These are phyloP conservation scores for Mortierella hygrophila DNA, from an alignment of 192 early-diverging fungal genomes.

Conservation along the genomic window DNA sequence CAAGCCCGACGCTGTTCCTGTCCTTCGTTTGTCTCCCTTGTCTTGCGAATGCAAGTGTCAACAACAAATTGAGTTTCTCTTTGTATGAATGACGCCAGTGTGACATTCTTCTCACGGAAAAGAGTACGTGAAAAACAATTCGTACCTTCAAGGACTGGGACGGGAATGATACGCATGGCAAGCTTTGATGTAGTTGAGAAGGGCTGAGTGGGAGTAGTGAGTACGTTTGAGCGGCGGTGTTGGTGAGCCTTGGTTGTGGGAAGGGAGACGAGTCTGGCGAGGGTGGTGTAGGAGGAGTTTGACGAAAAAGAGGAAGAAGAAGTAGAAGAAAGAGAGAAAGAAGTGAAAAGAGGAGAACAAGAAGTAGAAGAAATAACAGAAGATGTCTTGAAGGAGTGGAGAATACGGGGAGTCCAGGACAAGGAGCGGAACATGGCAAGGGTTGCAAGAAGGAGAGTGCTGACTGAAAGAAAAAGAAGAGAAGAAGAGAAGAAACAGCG, in stretches of 20 bases:
- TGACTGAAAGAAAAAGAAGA: neutral
- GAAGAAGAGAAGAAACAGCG: neutral
- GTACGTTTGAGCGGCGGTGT: neutral
- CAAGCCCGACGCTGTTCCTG: too few species aligned
- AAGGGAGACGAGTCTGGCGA: neutral
- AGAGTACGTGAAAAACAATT: neutral
- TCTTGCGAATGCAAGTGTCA: too few species aligned
- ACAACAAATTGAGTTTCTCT: too few species aligned
- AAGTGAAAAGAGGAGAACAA: neutral
- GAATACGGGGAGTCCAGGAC: neutral
- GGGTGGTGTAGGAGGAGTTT: neutral
- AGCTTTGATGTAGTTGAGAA: conserved; percentile 16
- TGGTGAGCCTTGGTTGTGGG: conserved; percentile 1
- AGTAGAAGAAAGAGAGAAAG: neutral
- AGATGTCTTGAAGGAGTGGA: conserved; percentile 3
- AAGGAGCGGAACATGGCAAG: neutral
- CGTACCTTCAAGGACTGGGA: conserved; percentile 49
- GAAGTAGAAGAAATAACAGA: neutral
- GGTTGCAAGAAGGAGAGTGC: neutral
- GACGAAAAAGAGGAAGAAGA: conserved; percentile 10
- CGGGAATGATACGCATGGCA: conserved; percentile 44
- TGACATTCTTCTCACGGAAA: neutral
- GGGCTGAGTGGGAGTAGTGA: too few species aligned
- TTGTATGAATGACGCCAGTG: too few species aligned
- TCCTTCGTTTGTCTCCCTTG: too few species aligned